phyloP scores from a whole-genome alignment of 768 basidiomycete genomes.

The Termitomyces sp. region DNA sequence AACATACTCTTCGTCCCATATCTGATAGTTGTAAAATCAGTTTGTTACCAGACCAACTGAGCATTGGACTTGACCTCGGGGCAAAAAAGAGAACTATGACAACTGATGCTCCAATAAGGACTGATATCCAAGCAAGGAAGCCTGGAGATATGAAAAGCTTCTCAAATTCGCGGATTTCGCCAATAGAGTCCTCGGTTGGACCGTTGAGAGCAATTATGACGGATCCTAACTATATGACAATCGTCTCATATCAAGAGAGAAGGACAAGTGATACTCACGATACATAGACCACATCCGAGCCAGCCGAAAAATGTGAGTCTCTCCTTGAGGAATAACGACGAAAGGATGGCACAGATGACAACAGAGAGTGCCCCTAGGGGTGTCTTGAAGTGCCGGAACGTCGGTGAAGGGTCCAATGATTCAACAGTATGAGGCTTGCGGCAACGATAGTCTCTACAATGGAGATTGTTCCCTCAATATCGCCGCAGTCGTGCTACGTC shows the following conservation, averaged over 20 bases:
- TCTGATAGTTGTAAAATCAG: slow-evolving; percentile 23
- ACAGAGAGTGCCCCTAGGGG: slow-evolving; percentile 96
- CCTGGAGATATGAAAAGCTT: slow-evolving; percentile 76
- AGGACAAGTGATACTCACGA: slow-evolving; percentile 51
- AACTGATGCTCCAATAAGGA: slow-evolving; percentile 59
- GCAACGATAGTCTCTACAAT: slow-evolving; percentile 89
- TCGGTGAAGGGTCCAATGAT: slow-evolving; percentile 2
- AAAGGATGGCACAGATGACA: slow-evolving; percentile 89
- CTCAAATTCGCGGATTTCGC: slow-evolving; percentile 68
- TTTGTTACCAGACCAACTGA: slow-evolving; percentile 9
- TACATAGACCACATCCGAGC: slow-evolving; percentile 89
- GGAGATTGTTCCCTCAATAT: too few relatives aligned
- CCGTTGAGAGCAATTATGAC: slow-evolving; percentile 35
- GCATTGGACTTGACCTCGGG: slow-evolving; percentile 48
- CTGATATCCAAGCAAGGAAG: slow-evolving; percentile 66
- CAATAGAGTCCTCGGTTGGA: slow-evolving; percentile 64
- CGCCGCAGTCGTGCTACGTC: too few relatives aligned
- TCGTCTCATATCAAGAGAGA: not conserved
- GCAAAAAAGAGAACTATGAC: slow-evolving; percentile 80
- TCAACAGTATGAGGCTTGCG: slow-evolving; percentile 34
- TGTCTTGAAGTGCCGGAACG: slow-evolving; percentile 41
- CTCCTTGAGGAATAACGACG: slow-evolving; percentile 91
- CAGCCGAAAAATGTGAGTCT: slow-evolving; percentile 94
- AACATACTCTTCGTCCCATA: slow-evolving; percentile 93
- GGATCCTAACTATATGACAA: slow-evolving; percentile 9